Percentiles rank a stretch among this genome's conserved stretches.
These are phyloP conservation scores for Sphagnum magellanicum DNA, from an alignment of 228 moss, liverwort and hornwort species.

Conservation along the genomic window DNA sequence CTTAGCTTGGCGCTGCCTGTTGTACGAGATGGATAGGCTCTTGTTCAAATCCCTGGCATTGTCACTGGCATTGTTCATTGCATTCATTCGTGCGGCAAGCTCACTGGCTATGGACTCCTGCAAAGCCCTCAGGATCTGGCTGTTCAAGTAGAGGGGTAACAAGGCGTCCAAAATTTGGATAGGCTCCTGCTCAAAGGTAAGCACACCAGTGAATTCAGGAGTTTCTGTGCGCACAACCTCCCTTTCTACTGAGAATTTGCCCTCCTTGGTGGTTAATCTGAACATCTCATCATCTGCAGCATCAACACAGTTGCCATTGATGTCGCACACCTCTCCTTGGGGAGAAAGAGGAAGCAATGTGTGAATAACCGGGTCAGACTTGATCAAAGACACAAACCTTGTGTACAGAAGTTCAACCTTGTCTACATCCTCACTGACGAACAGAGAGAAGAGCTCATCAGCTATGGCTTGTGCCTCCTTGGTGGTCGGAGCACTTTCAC, in stretches of 20 bases:
- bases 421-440: slow-evolving; percentile 94
- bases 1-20: slow-evolving; percentile 87
- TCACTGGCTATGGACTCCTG: slow-evolving; percentile 88
- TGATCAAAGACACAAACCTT: slow-evolving; percentile 81
- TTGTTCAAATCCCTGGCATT: slow-evolving; percentile 79
- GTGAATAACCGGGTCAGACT: slow-evolving; percentile 84
- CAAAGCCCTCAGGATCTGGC: slow-evolving; percentile 75
- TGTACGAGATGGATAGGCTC: slow-evolving; percentile 60
- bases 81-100: slow-evolving; percentile 88
- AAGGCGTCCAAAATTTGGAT: slow-evolving; percentile 85
- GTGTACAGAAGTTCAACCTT: slow-evolving; percentile 99
- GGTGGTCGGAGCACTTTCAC: slow-evolving; percentile 70
- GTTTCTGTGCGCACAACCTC: slow-evolving; percentile 54
- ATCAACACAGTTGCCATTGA: slow-evolving; percentile 76
- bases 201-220: slow-evolving; percentile 49
- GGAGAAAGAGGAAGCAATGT: slow-evolving; percentile 82
- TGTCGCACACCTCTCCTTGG: slow-evolving; percentile 79
- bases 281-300: slow-evolving; percentile 89
- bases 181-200: slow-evolving; percentile 90
- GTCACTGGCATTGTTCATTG: slow-evolving; percentile 89
- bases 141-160: slow-evolving; percentile 80
- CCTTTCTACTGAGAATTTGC: slow-evolving; percentile 77
- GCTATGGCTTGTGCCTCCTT: slow-evolving; percentile 89
- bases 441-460: slow-evolving; percentile 78
- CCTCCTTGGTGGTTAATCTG: slow-evolving; percentile 76